phyloP scores from a whole-genome alignment of 2,329 filamentous ascomycete species.

The Cladosporium sp. region DNA sequence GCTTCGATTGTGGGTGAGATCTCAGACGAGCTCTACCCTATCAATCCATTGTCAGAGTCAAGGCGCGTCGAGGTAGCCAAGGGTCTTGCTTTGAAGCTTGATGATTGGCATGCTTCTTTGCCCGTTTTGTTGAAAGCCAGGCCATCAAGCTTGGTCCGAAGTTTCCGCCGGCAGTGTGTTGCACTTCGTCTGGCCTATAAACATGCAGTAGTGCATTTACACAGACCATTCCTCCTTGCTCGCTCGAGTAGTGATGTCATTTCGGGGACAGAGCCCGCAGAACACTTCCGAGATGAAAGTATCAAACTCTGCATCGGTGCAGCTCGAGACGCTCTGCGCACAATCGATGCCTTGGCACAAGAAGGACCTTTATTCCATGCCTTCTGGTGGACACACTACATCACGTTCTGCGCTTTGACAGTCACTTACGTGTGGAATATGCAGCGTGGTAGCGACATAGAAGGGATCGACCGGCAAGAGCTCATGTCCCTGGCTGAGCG shows the following conservation, averaged over 20 bases:
- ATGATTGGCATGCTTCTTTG: slow-evolving; percentile 36
- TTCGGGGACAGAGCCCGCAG: background rate
- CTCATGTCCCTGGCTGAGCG: slow-evolving; percentile 46
- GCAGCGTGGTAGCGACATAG: slow-evolving; percentile 32
- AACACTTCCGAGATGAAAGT: slow-evolving; percentile 8
- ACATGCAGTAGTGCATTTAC: slow-evolving; percentile 39
- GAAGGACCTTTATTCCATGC: slow-evolving; percentile 44
- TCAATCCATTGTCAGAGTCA: slow-evolving; percentile 35
- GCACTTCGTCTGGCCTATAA: slow-evolving; percentile 37
- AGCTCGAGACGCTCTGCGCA: slow-evolving; percentile 22
- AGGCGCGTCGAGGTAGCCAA: slow-evolving; percentile 43
- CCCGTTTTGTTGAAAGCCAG: slow-evolving; percentile 47
- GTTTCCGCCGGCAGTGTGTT: slow-evolving; percentile 41
- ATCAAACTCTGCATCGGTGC: slow-evolving; percentile 17
- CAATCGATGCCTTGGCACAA: slow-evolving; percentile 41
- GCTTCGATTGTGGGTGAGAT: slow-evolving; percentile 36
- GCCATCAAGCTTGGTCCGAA: slow-evolving; percentile 49
- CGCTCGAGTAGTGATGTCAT: background rate
- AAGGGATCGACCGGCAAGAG: slow-evolving; percentile 19
- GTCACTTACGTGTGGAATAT: slow-evolving; percentile 53
- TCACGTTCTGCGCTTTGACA: slow-evolving; percentile 51
- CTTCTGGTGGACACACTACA: slow-evolving; percentile 53
- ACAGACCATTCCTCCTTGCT: slow-evolving; percentile 36
- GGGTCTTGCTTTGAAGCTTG: slow-evolving; percentile 41
- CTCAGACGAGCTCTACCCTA: slow-evolving; percentile 37